Conservation (phyloP, 2,329 filamentous ascomycete species). For the Capronia coronata region DNA sequence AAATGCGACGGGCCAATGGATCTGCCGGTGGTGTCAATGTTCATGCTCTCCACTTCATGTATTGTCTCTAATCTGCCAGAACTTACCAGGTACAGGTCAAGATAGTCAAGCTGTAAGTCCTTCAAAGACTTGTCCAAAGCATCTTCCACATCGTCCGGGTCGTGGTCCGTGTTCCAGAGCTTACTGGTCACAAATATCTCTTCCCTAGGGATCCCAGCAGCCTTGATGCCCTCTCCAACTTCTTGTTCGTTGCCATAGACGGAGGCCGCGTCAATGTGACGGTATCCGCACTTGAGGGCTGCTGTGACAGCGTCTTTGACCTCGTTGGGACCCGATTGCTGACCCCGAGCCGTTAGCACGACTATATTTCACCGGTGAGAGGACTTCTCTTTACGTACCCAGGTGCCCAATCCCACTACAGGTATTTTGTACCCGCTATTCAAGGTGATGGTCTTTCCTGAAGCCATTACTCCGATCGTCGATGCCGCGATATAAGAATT, state of each 20-base stretch:
- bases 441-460: too few relatives aligned
- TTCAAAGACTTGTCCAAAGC: conserved; percentile 52
- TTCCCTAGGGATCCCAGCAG: conserved; percentile 66
- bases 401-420: too few relatives aligned
- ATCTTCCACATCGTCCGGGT: conserved; percentile 34
- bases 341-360: too few relatives aligned
- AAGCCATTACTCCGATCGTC: too few relatives aligned
- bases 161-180: conserved; percentile 56
- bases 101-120: conserved; percentile 57
- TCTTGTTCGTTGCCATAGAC: conserved; percentile 52
- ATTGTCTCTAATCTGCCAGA: too few relatives aligned
- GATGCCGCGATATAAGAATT: too few relatives aligned
- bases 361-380: too few relatives aligned
- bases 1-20: conserved; percentile 40
- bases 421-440: too few relatives aligned
- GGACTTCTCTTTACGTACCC: too few relatives aligned
- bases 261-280: conserved; percentile 37
- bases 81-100: conserved; percentile 62
- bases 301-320: conserved; percentile 44
- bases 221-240: conserved; percentile 65
- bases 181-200: conserved; percentile 81
- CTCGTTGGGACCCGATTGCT: too few relatives aligned
- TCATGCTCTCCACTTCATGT: too few relatives aligned
- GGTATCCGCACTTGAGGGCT: conserved; percentile 33
- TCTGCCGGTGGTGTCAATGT: too few relatives aligned